phyloP scores from a whole-genome alignment of 192 early-diverging fungal genomes.

The Backusella mclennaniae region DNA sequence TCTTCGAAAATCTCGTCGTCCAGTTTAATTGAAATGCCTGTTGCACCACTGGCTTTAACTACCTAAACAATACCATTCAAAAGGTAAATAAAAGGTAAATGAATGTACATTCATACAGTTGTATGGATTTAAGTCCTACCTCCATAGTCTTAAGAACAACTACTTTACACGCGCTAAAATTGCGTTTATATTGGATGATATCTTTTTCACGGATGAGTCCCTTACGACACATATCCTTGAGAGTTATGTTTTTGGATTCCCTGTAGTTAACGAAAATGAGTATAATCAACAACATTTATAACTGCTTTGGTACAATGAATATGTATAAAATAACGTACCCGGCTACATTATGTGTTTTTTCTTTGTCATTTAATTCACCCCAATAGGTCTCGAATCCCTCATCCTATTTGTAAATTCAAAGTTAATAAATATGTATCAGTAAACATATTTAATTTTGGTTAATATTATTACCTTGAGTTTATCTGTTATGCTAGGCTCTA shows the following conservation, averaged over 20 bases:
- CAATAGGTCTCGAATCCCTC: slow-evolving; percentile 32
- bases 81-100: neutral
- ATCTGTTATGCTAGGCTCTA: neutral
- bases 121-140: slow-evolving; percentile 14
- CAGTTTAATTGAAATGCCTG: slow-evolving; percentile 34
- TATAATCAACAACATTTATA: neutral
- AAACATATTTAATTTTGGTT: neutral
- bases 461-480: neutral
- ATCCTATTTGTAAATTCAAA: slow-evolving; percentile 4
- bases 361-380: slow-evolving; percentile 31
- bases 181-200: slow-evolving; percentile 37
- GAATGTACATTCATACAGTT: neutral
- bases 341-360: slow-evolving; percentile 34
- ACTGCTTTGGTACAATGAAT: neutral
- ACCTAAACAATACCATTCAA: slow-evolving; percentile 20
- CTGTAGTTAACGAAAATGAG: slow-evolving; percentile 8
- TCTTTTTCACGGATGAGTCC: slow-evolving; percentile 37
- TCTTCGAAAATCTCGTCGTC: slow-evolving; percentile 35
- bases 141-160: slow-evolving; percentile 37
- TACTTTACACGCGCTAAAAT: slow-evolving; percentile 39
- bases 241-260: slow-evolving; percentile 41
- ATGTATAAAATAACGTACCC: slow-evolving; percentile 22
- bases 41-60: slow-evolving; percentile 28
- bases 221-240: slow-evolving; percentile 42
- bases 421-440: neutral